Base-by-base conservation (phyloP, 1,284 basidiomycete genomes). In the Puccinia triticina region DNA sequence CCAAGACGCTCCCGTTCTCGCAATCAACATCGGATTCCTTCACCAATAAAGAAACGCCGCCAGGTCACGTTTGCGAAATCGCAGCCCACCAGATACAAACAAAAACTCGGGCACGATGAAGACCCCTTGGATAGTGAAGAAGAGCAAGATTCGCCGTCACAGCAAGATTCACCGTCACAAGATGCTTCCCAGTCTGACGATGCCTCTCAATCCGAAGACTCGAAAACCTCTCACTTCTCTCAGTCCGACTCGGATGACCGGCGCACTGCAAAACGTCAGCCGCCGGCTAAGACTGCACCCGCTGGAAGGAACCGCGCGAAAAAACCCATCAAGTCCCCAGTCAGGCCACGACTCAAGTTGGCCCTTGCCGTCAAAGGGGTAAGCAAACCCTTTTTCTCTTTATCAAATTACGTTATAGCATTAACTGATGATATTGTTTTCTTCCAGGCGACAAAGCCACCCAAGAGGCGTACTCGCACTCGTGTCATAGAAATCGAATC, bases 31-130 rank as follows among this genome's bases (percentile, higher is more conserved):
- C 26, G 29, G 12, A 43, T 69, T n/a, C 37, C 4, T 29, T 48
- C 66, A 69, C 21, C 37, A 2, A 21, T 16, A 10, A 46, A 43
- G 12, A 43, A 40, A n/a, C 5, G 4, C 40, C 66, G 64, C 64
- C 64, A 66, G 7, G 64, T 66, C 10, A 66, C 64, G 1, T 66
- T 66, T 66, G 64, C 29, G 2, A 69, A 5, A 29, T 69, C 66
- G 11, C 66, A 69, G 66, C 66, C 66, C 11, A 69, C 66, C 18
- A 69, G 66, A 69, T 69, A 43, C 66, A 43, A n/a, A 16, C 12
- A 67, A 67, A 67, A 67, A 21, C 11, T 67, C 16, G 23, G 16
- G 50, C 50, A 67, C 40, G 18, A 37, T 37, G 5, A 12, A 4
- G 4, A 43, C 8, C 55, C 16, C 26, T 29, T 18, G 4, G 64